Evolutionary conservation across 78 protist genomes (phyloP), one percentile per base, ranked within the genome.

Genomic region (Tieghemostelium lacteum): DNA sequence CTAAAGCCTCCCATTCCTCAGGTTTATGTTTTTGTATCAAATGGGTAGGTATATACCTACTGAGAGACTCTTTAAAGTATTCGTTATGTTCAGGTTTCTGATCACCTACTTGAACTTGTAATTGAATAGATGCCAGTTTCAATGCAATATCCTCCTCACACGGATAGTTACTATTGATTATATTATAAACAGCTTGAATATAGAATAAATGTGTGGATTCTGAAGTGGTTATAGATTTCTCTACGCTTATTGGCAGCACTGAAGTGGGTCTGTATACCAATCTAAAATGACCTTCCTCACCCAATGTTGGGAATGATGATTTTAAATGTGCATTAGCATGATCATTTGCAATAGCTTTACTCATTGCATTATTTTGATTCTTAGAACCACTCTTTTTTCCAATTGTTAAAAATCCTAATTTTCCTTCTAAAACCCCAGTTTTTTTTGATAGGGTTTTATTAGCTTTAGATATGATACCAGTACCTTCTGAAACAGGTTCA

Each of bases 201-300:
- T 69, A 83, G 33, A 83, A 83, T 22, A 83, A 73, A 83, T 83
- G 91, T 12, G 50, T 69, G 19, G 91, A 73, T 45, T 83, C 91
- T 19, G 69, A 17, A 20, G 71, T 24, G 29, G 17, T n/a, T 0
- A 83, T 58, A 0, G 76, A 55, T 83, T 40, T 65, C 52, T 83
- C 91, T 17, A 39, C 8, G 20, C 45, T 29, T 42, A 83, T 63
- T 69, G 91, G 91, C 28, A 83, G 33, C 26, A 83, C 91, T 20
- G 64, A 40, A 17, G 91, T 83, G 10, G 91, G 77, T 54, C 91
- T 50, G 24, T 83, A 83, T 7, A 83, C 91, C 75, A 83, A 58
- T 69, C 55, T 52, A 70, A 83, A 83, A 12, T 28, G 54, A 3
- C 71, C 91, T 12, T 58, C 63, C 33, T 83, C 91, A 8, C 70